Evolutionary conservation across 2,329 filamentous ascomycete species (phyloP).

Genomic region (Diaporthe helianthi): DNA sequence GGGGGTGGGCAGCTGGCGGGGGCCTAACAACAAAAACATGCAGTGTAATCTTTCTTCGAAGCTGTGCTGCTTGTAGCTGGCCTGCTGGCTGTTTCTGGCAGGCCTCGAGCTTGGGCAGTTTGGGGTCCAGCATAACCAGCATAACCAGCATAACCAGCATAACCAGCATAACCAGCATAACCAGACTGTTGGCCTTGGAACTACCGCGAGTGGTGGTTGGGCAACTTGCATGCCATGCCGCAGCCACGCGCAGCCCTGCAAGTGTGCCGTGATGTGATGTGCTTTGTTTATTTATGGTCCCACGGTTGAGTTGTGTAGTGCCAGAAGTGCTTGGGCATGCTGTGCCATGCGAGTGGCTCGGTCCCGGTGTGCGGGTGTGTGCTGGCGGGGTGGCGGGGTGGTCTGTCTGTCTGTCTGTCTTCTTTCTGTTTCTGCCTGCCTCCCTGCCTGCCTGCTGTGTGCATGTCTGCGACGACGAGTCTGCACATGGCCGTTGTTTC

Average conservation of each 20-base stretch:
- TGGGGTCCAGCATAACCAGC: neutral
- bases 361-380: slow-evolving; percentile 1
- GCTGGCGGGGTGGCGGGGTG: neutral
- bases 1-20: neutral
- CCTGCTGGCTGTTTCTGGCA: neutral
- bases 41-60: neutral
- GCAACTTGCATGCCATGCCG: slow-evolving; percentile 1
- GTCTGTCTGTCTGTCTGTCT: neutral
- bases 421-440: too few relatives aligned
- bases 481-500: slow-evolving; percentile 3
- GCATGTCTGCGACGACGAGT: neutral
- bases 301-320: neutral
- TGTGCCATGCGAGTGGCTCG: slow-evolving; percentile 8
- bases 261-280: slow-evolving; percentile 5
- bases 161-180: neutral
- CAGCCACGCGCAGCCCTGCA: slow-evolving; percentile 7
- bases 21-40: neutral
- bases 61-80: neutral
- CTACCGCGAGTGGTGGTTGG: slow-evolving; percentile 23
- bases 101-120: neutral
- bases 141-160: neutral
- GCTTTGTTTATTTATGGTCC: neutral
- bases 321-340: neutral
- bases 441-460: neutral
- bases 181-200: slow-evolving; percentile 2